phyloP scores from a whole-genome alignment of 495 filamentous ascomycete genomes.

The Hypoxylon rickii region DNA sequence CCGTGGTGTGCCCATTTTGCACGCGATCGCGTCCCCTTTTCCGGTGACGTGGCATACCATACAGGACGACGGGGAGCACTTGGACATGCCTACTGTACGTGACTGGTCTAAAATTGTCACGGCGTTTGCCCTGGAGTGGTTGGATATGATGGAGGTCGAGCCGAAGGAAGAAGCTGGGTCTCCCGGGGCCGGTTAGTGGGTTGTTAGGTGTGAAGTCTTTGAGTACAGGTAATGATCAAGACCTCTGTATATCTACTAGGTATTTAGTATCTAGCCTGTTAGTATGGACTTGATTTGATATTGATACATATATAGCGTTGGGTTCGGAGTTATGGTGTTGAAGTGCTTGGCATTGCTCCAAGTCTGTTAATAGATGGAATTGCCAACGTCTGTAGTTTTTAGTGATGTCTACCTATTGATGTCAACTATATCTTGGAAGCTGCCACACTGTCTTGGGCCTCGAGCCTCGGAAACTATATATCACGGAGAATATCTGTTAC shows the following conservation, averaged over 20 bases:
- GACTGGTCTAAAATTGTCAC: slow-evolving; percentile 86
- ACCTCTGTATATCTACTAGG: too few relatives aligned
- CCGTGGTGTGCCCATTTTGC: slow-evolving; percentile 83
- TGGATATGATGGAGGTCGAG: slow-evolving; percentile 82
- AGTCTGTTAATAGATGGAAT: neutral
- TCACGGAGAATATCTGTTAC: too few relatives aligned
- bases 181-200: neutral
- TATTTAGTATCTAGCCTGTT: neutral
- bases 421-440: too few relatives aligned
- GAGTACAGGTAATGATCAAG: too few relatives aligned
- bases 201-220: too few relatives aligned
- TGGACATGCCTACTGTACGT: slow-evolving; percentile 80
- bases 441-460: too few relatives aligned
- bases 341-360: neutral
- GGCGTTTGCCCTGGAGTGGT: slow-evolving; percentile 89
- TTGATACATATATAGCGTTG: slow-evolving; percentile 6
- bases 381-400: too few relatives aligned
- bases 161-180: slow-evolving; percentile 18
- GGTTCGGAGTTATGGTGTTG: slow-evolving; percentile 1
- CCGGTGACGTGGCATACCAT: slow-evolving; percentile 86
- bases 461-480: too few relatives aligned
- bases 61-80: slow-evolving; percentile 81
- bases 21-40: slow-evolving; percentile 83
- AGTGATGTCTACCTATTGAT: too few relatives aligned
- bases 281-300: neutral